Conservation (phyloP, 1,139 yeast genomes). For the Pichia sp. region DNA sequence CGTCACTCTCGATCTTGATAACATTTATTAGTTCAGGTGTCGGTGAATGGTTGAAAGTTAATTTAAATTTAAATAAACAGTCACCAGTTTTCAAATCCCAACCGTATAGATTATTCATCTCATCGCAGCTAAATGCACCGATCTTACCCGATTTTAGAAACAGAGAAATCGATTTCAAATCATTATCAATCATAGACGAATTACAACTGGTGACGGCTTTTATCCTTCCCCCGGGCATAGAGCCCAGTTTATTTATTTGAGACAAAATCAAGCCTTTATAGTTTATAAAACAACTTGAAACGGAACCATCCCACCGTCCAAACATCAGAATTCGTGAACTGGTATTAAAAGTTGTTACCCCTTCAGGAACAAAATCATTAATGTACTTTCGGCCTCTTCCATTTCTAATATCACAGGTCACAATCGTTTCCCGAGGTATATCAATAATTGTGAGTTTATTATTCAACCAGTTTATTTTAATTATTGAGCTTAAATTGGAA, state of each 20-base stretch:
- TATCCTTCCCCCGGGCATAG: constrained; percentile 18
- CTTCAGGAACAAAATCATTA: constrained; percentile 20
- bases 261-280: constrained; percentile 28
- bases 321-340: constrained; percentile 28
- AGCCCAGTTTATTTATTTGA: constrained; percentile 29
- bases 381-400: constrained; percentile 7
- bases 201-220: background rate
- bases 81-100: constrained; percentile 26
- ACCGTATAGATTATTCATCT: constrained; percentile 30
- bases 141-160: constrained; percentile 18
- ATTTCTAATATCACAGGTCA: constrained; percentile 9
- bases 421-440: constrained; percentile 8
- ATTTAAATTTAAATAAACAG: constrained; percentile 4
- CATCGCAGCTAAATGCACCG: constrained; percentile 35
- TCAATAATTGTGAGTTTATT: constrained; percentile 10
- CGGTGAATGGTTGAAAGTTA: background rate
- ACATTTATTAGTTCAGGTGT: constrained; percentile 10
- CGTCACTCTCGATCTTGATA: constrained; percentile 20
- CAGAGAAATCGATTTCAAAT: background rate
- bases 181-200: background rate
- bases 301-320: constrained; percentile 38
- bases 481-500: background rate
- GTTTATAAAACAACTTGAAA: constrained; percentile 31
- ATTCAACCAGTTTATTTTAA: constrained; percentile 10
- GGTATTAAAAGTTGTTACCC: constrained; percentile 17